Evolutionary conservation across 257 asterid species (phyloP).

Genomic region (Catharanthus roseus): DNA sequence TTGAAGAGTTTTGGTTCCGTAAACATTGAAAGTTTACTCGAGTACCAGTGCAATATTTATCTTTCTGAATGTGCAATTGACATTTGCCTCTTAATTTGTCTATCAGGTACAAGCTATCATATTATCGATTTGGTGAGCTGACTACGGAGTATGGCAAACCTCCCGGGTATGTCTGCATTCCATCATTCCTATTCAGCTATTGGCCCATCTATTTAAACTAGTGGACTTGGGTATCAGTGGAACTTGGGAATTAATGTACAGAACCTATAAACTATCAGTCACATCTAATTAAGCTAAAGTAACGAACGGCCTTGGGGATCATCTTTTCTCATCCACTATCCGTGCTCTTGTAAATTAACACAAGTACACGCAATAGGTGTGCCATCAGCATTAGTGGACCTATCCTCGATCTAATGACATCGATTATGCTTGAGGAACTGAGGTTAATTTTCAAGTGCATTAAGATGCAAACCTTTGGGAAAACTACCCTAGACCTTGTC

Average conservation of each 20-base stretch:
- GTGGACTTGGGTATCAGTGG: neutral
- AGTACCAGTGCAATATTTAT: neutral
- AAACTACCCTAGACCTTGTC: neutral
- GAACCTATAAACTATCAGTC: neutral
- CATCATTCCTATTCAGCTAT: neutral
- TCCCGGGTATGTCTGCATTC: constrained; percentile 63
- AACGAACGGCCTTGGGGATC: neutral
- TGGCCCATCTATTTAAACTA: neutral
- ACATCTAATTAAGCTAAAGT: no score
- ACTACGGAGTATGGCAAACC: constrained; percentile 94
- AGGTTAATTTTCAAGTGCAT: neutral
- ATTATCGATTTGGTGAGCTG: constrained; percentile 95
- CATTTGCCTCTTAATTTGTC: constrained; percentile 13
- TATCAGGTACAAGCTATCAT: constrained; percentile 86
- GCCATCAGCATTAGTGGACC: neutral
- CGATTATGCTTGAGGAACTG: neutral
- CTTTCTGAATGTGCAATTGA: constrained; percentile 5
- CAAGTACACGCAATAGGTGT: neutral
- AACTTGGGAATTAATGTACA: neutral
- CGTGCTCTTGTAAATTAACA: neutral
- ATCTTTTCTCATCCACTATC: neutral
- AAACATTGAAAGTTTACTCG: neutral
- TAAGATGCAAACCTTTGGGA: neutral
- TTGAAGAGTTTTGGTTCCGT: neutral
- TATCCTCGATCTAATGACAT: neutral